Evolutionary conservation across 495 filamentous ascomycete genomes (phyloP), one percentile per base, ranked within the genome.

Genomic region (Penicilliopsis zonata): DNA sequence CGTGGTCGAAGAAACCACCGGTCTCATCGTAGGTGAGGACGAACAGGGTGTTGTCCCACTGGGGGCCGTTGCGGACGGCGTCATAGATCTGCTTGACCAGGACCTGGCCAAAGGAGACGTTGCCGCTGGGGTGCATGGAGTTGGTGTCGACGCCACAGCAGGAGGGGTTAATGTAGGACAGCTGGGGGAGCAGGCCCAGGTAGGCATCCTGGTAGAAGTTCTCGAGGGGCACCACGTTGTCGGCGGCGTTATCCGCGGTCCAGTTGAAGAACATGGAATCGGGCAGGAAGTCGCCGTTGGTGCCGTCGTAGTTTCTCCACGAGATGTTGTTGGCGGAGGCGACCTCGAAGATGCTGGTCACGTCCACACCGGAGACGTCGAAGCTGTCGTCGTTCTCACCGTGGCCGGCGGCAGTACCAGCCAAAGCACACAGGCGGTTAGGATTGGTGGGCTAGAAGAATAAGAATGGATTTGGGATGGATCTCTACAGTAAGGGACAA

Each of bases 71-170:
- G 33, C 61, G 63, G 30, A 70, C 43, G 13, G 63, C 55, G 18
- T 70, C 65, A 40, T 69, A 68, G 37, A 70, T 56, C 9, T 46
- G 37, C 43, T 69, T 69, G 48, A 72, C 57, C 34, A 69, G 49
- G 13, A 35, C 41, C 45, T 72, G 62, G 30, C 65, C 67, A 23
- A 57, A 47, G 17, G 54, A 60, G 50, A 69, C 52, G 10, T 54
- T 53, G 9, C 53, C 53, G 3, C 50, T 53, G 0, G 64, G 65
- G 47, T 71, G 64, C 53, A 67, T 61, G 28, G 61, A 67, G 38
- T 52, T 64, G 15, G 59, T 65, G 28, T 44, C 48, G 9, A 41
- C 33, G 13, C 52, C 53, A 41, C 67, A 71, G 60, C 67, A 71
- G 25, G 53, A 55, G 1, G 67, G 67, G 51, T 71, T 65, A 38